A percentile compares a stretch with the other conserved stretches of the same genome.
Evolutionary conservation across 768 basidiomycete species (phyloP).

Genomic region (Mycena epipterygia): DNA sequence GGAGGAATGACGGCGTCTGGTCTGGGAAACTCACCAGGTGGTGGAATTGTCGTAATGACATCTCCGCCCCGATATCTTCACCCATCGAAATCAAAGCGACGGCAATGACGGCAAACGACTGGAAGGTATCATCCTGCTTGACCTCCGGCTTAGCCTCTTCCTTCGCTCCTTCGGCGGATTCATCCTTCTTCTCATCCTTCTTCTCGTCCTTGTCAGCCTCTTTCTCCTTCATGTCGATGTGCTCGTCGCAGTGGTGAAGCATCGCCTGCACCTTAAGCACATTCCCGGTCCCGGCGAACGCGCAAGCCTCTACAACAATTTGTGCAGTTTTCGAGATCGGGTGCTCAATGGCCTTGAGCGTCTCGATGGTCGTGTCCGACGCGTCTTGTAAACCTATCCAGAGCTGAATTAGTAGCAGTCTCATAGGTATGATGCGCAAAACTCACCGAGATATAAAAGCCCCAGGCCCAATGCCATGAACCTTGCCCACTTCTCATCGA

Average conservation of each 20-base stretch:
- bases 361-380: slow-evolving; percentile 94
- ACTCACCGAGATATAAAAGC: slow-evolving; percentile 89
- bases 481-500: slow-evolving; percentile 94
- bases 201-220: slow-evolving; percentile 74
- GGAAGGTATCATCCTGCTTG: slow-evolving; percentile 81
- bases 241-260: slow-evolving; percentile 95
- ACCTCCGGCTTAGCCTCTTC: slow-evolving; percentile 57
- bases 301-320: slow-evolving; percentile 93
- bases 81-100: slow-evolving; percentile 98
- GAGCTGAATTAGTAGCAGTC: slow-evolving; percentile 21
- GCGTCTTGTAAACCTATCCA: slow-evolving; percentile 87
- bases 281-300: slow-evolving; percentile 95
- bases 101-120: slow-evolving; percentile 93
- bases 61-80: slow-evolving; percentile 97
- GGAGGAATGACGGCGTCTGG: background rate
- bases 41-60: slow-evolving; percentile 98
- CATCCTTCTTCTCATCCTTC: slow-evolving; percentile 59
- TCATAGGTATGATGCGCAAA: slow-evolving; percentile 43
- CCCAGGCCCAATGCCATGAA: slow-evolving; percentile 93
- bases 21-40: slow-evolving; percentile 77
- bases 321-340: slow-evolving; percentile 92
- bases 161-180: slow-evolving; percentile 48
- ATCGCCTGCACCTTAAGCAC: slow-evolving; percentile 93
- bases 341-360: slow-evolving; percentile 95
- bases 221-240: slow-evolving; percentile 73